phyloP scores from a whole-genome alignment of 768 basidiomycete species.

The Nidularia pulvinata region DNA sequence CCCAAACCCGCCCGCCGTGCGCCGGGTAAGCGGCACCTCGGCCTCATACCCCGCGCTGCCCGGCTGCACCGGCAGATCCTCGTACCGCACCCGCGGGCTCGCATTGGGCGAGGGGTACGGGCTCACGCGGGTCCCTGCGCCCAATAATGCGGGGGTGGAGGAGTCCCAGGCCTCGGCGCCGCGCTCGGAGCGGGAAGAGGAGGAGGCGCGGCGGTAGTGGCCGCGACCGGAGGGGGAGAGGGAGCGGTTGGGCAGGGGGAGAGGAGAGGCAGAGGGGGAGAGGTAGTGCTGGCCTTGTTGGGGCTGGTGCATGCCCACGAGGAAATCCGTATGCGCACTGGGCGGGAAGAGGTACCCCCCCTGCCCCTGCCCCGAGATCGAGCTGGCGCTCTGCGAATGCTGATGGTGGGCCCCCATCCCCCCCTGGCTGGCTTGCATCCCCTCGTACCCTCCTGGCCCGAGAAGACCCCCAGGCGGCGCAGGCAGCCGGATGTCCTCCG shows the following conservation, averaged over 20 bases:
- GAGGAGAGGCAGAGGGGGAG: slow-evolving; percentile 5
- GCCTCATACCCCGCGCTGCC: slow-evolving; percentile 14
- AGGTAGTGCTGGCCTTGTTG: slow-evolving; percentile 7
- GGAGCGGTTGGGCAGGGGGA: not conserved
- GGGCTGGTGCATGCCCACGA: not conserved
- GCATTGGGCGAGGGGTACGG: slow-evolving; percentile 74
- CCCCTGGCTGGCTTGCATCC: too few relatives aligned
- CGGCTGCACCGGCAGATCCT: slow-evolving; percentile 39
- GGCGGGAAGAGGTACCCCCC: not conserved
- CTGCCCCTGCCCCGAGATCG: too few relatives aligned
- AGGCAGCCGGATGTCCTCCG: slow-evolving; percentile 51
- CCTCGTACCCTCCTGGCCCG: too few relatives aligned
- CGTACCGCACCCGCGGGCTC: slow-evolving; percentile 53
- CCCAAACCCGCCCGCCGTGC: not conserved
- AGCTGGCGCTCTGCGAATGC: not conserved
- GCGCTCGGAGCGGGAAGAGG: slow-evolving; percentile 38
- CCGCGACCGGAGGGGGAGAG: slow-evolving; percentile 19
- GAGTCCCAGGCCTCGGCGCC: slow-evolving; percentile 29
- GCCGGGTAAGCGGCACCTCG: slow-evolving; percentile 8
- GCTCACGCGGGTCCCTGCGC: slow-evolving; percentile 41
- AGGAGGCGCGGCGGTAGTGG: slow-evolving; percentile 39
- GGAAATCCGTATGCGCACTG: not conserved
- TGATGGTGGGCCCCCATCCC: not conserved
- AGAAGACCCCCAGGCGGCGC: too few relatives aligned
- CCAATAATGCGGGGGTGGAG: slow-evolving; percentile 7